Evolutionary conservation across 306 rosid species (phyloP), one percentile per base, ranked within the genome.

Genomic region (Cyamopsis tetragonoloba): DNA sequence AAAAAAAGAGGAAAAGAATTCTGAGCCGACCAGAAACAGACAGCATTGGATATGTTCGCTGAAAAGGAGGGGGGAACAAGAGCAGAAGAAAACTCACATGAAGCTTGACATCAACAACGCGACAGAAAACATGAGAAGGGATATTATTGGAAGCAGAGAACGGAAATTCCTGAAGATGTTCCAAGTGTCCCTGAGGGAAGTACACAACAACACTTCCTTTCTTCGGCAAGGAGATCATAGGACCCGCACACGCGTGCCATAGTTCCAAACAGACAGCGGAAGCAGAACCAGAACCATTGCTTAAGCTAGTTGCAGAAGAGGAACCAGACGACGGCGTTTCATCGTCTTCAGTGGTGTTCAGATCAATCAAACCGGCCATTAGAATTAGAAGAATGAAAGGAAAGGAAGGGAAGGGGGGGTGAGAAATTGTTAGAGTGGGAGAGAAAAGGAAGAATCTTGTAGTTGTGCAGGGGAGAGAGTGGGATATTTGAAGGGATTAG

Each of bases 161-260:
- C 1, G 89, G 82, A 54, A 86, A 82, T 50, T 91, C 91, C 48
- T 58, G 81, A 67, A 81, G 56, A 7, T 76, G 85, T 30, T 91
- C 95, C 58, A 85, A 80, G 79, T 92, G 98, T 7, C 96, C 98
- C 59, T 92, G 98, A 0, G 95, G 96, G 31, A 89, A 74, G 71
- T 89, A 92, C 39, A 92, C 95, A 22, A 92, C 90, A 50, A 85
- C 62, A 10, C 71, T 82, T 1, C 96, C 95, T 71, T 89, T 92
- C 87, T 84, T 89, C 3, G 98, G 98, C 79, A 92, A 46, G 1
- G 95, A 92, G 57, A 86, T 85, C 77, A 85, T 49, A 4, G 98
- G 96, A 22, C 98, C 98, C 4, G 96, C 98, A 71, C 96, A 92
- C 1, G 98, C 98, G 76, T 89, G 96, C 98, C 98, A 92, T 0